Conservation (phyloP, 352 stramenopile genomes). For the Pseudoperonospora humuli region DNA sequence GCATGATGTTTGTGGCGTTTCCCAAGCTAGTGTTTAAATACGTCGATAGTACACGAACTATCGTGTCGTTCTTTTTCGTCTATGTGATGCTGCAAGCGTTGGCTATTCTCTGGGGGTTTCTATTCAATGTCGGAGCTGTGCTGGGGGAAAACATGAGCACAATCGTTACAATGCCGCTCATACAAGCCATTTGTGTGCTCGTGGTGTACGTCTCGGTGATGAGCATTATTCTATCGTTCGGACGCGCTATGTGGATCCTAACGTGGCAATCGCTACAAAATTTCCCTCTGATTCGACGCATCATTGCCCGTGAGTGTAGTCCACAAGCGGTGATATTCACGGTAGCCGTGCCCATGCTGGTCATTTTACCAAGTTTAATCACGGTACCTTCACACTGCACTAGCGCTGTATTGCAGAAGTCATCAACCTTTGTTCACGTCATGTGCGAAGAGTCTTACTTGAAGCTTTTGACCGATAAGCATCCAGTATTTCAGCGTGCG, state of each 20-base stretch:
- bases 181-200: conserved; percentile 67
- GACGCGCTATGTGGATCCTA: conserved; percentile 81
- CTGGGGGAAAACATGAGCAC: conserved; percentile 80
- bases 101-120: conserved; percentile 80
- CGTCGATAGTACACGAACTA: conserved; percentile 41
- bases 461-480: conserved; percentile 73
- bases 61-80: conserved; percentile 77
- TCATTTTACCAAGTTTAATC: conserved; percentile 70
- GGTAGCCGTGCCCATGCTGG: conserved; percentile 61
- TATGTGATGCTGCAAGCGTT: conserved; percentile 82
- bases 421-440: conserved; percentile 29
- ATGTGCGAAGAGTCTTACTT: conserved; percentile 81
- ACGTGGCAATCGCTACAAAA: conserved; percentile 84
- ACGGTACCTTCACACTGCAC: conserved; percentile 56
- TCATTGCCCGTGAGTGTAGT: conserved; percentile 67
- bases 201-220: conserved; percentile 81
- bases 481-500: conserved; percentile 78
- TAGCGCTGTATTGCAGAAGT: conserved; percentile 20
- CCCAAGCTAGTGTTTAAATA: conserved; percentile 44
- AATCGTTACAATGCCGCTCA: conserved; percentile 76
- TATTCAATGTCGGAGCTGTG: conserved; percentile 81
- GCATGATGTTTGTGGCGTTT: conserved; percentile 47
- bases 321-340: conserved; percentile 76
- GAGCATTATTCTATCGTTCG: conserved; percentile 77
- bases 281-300: conserved; percentile 81